Evolutionary conservation across 2,329 filamentous ascomycete genomes (phyloP), one percentile per base, ranked within the genome.

Genomic region (Claviceps sp.): DNA sequence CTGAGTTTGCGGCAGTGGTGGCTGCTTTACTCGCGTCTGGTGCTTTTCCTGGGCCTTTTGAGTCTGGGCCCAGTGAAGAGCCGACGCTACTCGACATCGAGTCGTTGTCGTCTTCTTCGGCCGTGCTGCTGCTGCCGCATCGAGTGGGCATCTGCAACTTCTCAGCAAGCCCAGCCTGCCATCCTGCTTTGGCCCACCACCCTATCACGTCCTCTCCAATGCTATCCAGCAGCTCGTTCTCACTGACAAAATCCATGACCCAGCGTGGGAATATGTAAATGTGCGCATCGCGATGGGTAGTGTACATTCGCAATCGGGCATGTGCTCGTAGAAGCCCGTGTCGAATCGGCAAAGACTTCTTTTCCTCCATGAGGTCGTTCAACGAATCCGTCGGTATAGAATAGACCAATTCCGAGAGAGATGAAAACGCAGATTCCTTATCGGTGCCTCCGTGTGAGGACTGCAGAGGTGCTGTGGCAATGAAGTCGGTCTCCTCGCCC

Each of bases 261-360:
- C 93, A 97, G 58, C 81, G 82, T 0, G 93, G 93, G 58, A 98
- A 87, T 56, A 98, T 81, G 67, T 98, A 98, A 53, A 97, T 85
- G 63, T 97, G 91, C 0, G 91, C 87, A 65, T 97, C 91, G 43
- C 93, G 81, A 65, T 94, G 85, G 4, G 84, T 88, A 14, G 83
- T 91, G 54, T 90, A 75, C 76, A 96, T 85, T 59, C 84, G 84
- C 43, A 95, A 74, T 37, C 81, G 80, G 9, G 87, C 82, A 61
- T 95, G 84, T 57, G 80, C 81, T 53, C 81, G 78, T 13, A 96
- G 71, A 34, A 96, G 74, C 4, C 82, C 81, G 61, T 91, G 85
- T 3, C 91, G 82, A 44, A 95, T 69, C 1, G 86, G 82, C 47
- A 90, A 75, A 13, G 78, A 77, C 56, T 85, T 87, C 58, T 84